Evolutionary conservation across 2,329 filamentous ascomycete genomes (phyloP).

Genomic region (Colletotrichum coccodes): DNA sequence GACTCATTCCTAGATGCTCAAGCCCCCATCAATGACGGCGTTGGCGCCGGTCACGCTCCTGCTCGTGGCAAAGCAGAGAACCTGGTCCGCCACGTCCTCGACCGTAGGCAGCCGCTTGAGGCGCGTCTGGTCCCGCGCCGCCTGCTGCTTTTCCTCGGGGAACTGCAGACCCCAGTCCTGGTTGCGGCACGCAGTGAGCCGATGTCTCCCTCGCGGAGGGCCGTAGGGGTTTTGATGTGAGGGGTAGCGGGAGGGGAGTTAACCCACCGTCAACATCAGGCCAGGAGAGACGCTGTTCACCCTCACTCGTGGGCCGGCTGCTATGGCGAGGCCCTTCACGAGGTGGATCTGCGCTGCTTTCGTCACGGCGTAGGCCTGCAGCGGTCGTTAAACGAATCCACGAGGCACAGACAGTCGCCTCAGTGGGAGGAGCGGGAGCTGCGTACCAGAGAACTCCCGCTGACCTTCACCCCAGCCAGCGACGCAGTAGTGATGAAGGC

Average conservation of each 20-base stretch:
- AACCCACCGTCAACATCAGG: constrained; percentile 56
- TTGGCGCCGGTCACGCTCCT: constrained; percentile 63
- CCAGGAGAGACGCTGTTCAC: constrained; percentile 69
- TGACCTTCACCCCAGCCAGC: constrained; percentile 71
- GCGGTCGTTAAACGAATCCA: not conserved
- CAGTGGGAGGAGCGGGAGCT: not conserved
- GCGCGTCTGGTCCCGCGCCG: constrained; percentile 62
- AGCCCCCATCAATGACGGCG: constrained; percentile 55
- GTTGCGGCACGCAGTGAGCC: constrained; percentile 17
- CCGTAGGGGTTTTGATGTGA: not conserved
- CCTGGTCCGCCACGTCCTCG: constrained; percentile 64
- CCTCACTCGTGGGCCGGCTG: constrained; percentile 64
- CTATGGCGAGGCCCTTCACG: constrained; percentile 62
- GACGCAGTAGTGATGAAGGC: constrained; percentile 73
- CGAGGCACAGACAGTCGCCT: not conserved
- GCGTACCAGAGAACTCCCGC: constrained; percentile 67
- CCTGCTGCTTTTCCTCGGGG: constrained; percentile 64
- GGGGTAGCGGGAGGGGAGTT: not conserved
- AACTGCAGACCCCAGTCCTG: constrained; percentile 49
- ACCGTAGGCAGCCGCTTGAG: constrained; percentile 68
- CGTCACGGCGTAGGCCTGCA: constrained; percentile 77
- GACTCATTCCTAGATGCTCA: constrained; percentile 20
- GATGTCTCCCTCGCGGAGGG: not conserved
- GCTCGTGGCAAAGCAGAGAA: constrained; percentile 58
- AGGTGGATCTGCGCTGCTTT: constrained; percentile 78